Evolutionary conservation across 495 filamentous ascomycete species (phyloP).

Genomic region (Xylaria castorea): DNA sequence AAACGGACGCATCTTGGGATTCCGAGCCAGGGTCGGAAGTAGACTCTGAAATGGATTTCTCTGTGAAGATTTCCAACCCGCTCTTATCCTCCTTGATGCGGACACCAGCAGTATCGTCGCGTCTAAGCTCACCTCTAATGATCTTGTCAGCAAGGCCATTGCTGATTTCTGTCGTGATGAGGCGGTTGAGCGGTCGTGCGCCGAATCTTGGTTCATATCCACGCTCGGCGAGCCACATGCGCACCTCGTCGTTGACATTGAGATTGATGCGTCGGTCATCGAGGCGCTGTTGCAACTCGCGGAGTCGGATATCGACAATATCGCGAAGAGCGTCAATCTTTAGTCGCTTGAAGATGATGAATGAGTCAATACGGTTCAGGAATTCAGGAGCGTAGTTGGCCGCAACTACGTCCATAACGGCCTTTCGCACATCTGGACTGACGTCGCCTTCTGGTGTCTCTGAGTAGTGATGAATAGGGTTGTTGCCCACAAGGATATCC

Average conservation of each 20-base stretch:
- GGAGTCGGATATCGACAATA: slow-evolving; percentile 90
- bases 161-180: slow-evolving; percentile 87
- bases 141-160: slow-evolving; percentile 90
- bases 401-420: slow-evolving; percentile 89
- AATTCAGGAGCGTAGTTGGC: slow-evolving; percentile 87
- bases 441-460: slow-evolving; percentile 69
- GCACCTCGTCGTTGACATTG: slow-evolving; percentile 71
- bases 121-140: slow-evolving; percentile 81
- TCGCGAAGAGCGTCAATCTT: slow-evolving; percentile 79
- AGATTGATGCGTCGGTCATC: slow-evolving; percentile 85
- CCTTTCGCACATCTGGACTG: slow-evolving; percentile 69
- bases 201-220: slow-evolving; percentile 93
- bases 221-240: slow-evolving; percentile 83
- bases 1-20: neutral
- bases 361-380: slow-evolving; percentile 94
- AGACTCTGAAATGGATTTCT: slow-evolving; percentile 9
- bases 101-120: slow-evolving; percentile 74
- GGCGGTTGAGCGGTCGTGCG: slow-evolving; percentile 88
- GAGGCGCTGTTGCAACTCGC: slow-evolving; percentile 82
- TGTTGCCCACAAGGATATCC: slow-evolving; percentile 69
- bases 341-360: slow-evolving; percentile 92
- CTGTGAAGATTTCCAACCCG: slow-evolving; percentile 52
- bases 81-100: slow-evolving; percentile 63
- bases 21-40: neutral
- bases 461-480: slow-evolving; percentile 63